These are phyloP conservation scores for Komagataella ulmi DNA, from an alignment of 805 yeast species.

Conservation along the genomic window DNA sequence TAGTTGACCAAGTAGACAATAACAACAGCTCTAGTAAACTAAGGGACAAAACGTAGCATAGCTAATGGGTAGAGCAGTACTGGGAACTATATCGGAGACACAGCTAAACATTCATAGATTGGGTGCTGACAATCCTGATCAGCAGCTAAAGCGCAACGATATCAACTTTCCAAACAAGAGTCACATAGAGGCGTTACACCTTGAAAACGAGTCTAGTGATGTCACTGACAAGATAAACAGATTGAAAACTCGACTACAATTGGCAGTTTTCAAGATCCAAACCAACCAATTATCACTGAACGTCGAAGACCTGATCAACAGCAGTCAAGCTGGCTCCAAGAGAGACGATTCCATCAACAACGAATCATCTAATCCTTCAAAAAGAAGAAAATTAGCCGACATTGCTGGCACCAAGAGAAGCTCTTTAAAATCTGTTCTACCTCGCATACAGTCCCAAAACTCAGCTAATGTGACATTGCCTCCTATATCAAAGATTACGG, in stretches of 20 bases:
- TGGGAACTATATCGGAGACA: conserved; percentile 8
- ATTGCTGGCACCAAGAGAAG: conserved; percentile 14
- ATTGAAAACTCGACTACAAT: conserved; percentile 31
- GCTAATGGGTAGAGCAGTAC: conserved; percentile 2
- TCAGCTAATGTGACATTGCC: conserved; percentile 8
- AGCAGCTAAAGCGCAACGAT: neutral
- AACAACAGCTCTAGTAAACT: neutral
- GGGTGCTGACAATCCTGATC: neutral
- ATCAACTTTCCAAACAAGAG: neutral
- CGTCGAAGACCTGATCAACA: conserved; percentile 13
- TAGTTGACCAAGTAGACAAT: neutral
- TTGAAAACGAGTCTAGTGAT: neutral
- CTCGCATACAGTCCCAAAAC: neutral
- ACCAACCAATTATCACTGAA: conserved; percentile 30
- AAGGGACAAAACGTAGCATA: neutral
- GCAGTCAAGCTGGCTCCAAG: neutral
- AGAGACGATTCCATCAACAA: neutral
- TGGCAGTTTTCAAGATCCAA: conserved; percentile 38
- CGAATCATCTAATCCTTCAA: neutral
- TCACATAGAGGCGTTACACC: neutral
- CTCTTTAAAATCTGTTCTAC: conserved; percentile 1
- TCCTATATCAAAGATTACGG: conserved; percentile 14
- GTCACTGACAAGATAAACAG: conserved; percentile 19
- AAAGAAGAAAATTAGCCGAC: neutral
- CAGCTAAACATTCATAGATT: conserved; percentile 3